Evolutionary conservation across 78 protist species (phyloP).

Genomic region (Salpingoeca rosetta): DNA sequence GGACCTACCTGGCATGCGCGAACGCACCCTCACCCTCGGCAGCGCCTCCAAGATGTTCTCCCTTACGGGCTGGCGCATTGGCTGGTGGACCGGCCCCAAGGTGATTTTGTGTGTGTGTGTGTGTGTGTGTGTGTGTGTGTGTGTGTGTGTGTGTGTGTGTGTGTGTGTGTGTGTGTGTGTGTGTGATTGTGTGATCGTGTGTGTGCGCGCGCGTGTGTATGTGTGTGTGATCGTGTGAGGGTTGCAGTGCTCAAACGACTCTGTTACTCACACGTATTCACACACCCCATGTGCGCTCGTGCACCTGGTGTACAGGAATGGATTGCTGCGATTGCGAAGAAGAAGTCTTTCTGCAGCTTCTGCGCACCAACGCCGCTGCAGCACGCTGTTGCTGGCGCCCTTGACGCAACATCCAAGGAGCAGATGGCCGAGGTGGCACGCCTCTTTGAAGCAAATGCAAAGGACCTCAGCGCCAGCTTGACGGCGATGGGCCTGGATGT

Average conservation of each 20-base stretch:
- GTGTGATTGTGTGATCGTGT: too few relatives aligned
- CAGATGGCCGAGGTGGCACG: background rate
- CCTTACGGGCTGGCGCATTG: constrained; percentile 26
- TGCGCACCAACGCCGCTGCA: background rate
- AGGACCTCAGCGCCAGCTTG: background rate
- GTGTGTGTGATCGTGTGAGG: too few relatives aligned
- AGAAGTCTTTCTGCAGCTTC: background rate
- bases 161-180: too few relatives aligned
- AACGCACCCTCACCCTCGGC: constrained; percentile 57
- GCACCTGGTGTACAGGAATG: background rate
- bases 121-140: too few relatives aligned
- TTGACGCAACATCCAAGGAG: background rate
- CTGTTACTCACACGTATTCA: background rate
- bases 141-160: too few relatives aligned
- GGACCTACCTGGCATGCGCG: constrained; percentile 5
- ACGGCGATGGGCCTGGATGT: background rate
- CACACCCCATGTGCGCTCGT: background rate
- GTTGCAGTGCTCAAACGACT: background rate
- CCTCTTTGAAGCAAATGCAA: background rate
- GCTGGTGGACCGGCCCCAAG: background rate
- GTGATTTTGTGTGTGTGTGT: background rate
- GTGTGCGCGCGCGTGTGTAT: too few relatives aligned
- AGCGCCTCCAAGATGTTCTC: constrained; percentile 52
- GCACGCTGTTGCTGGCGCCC: background rate
- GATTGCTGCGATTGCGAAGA: background rate